Conservation (phyloP, 208 protist genomes). For the Trypanosomatidae sp. region DNA sequence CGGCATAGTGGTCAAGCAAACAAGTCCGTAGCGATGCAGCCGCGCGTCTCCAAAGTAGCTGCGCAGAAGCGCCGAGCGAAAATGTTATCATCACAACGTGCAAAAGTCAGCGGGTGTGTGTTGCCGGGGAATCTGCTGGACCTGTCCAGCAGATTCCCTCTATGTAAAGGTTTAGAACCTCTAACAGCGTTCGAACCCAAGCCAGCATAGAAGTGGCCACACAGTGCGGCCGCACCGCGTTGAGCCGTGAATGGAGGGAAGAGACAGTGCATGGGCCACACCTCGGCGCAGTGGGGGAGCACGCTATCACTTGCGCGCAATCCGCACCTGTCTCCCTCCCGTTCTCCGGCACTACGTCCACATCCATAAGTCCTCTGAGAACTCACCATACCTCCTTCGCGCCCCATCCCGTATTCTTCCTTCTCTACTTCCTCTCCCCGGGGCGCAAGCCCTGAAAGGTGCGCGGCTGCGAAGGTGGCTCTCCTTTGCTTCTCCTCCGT, state of each 20-base stretch:
- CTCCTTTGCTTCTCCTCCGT: not conserved
- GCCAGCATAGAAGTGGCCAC: not conserved
- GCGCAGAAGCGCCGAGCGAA: not conserved
- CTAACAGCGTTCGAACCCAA: not conserved
- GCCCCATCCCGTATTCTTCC: not conserved
- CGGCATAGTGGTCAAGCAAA: not conserved
- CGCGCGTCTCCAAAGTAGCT: not conserved
- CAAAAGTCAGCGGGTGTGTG: not conserved
- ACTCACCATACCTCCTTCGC: not conserved
- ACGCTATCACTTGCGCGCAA: not conserved
- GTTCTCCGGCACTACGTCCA: not conserved
- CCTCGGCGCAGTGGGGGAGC: not conserved
- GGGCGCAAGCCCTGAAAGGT: not conserved
- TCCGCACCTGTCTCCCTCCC: not conserved
- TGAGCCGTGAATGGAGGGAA: not conserved
- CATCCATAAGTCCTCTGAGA: not conserved
- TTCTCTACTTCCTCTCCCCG: not conserved
- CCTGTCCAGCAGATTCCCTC: not conserved
- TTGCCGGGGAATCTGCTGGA: not conserved
- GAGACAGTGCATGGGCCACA: not conserved
- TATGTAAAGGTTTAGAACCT: not conserved
- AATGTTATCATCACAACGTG: not conserved
- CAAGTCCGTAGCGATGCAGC: not conserved
- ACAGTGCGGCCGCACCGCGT: not conserved
- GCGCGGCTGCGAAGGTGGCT: not conserved